Percentiles rank a stretch among this genome's conserved stretches.
Conservation (phyloP, 2,329 filamentous ascomycete genomes). For the Escovopsis sp. region DNA sequence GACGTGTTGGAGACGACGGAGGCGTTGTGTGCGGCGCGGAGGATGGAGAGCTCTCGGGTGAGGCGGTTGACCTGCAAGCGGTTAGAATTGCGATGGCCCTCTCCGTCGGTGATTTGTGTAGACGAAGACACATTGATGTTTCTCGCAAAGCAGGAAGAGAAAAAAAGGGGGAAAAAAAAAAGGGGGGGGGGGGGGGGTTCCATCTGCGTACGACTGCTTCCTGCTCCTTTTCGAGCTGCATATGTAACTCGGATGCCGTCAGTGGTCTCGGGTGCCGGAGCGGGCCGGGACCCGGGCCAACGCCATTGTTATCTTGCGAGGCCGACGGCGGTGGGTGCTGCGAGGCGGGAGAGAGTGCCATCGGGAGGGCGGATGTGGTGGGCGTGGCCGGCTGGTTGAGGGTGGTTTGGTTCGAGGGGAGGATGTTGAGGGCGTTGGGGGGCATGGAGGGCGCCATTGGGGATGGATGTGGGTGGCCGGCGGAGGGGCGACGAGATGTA, state of each 20-base stretch:
- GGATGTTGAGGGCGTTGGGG: conserved; percentile 33
- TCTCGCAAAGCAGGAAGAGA: neutral
- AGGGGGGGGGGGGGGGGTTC: neutral
- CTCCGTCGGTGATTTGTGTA: neutral
- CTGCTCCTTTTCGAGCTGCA: conserved; percentile 86
- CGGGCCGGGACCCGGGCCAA: conserved; percentile 47
- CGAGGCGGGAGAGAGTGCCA: conserved; percentile 12
- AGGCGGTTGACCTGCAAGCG: conserved; percentile 67
- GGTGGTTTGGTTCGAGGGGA: conserved; percentile 40
- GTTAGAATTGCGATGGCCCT: neutral
- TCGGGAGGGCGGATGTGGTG: conserved; percentile 8
- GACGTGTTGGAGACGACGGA: conserved; percentile 53
- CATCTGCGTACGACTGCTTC: conserved; percentile 62
- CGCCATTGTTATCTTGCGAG: conserved; percentile 25
- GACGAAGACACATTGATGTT: neutral
- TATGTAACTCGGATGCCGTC: conserved; percentile 77
- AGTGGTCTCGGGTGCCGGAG: conserved; percentile 75
- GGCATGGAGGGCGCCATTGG: conserved; percentile 21
- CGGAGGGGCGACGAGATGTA: conserved; percentile 25
- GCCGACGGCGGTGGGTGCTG: conserved; percentile 16
- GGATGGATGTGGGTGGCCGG: conserved; percentile 23
- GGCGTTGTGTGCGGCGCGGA: conserved; percentile 58
- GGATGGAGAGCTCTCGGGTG: conserved; percentile 70
- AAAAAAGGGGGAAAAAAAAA: neutral
- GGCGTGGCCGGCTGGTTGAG: conserved; percentile 26